phyloP scores from a whole-genome alignment of 192 early-diverging fungal species.

The Podila verticillata region DNA sequence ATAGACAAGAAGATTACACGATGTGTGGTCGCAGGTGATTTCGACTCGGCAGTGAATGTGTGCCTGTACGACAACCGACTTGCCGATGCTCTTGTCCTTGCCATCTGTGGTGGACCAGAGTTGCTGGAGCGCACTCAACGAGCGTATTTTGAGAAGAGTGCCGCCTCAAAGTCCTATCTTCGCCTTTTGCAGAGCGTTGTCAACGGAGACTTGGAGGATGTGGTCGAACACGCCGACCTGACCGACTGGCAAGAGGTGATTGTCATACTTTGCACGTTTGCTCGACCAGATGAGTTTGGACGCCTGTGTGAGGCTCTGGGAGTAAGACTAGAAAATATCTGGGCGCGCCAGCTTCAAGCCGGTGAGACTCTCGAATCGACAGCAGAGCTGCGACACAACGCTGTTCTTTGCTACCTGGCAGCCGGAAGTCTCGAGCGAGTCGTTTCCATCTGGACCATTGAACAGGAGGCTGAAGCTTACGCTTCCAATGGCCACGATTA shows the following conservation, averaged over 20 bases:
- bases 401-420: constrained; percentile 84
- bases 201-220: constrained; percentile 79
- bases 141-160: constrained; percentile 83
- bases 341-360: constrained; percentile 22
- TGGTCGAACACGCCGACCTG: constrained; percentile 80
- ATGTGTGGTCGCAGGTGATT: constrained; percentile 90
- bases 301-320: constrained; percentile 73
- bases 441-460: constrained; percentile 80
- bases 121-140: constrained; percentile 78
- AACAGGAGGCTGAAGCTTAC: constrained; percentile 60
- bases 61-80: constrained; percentile 84
- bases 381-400: constrained; percentile 57
- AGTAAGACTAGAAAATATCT: constrained; percentile 63
- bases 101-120: constrained; percentile 85
- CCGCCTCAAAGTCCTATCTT: constrained; percentile 76
- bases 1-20: constrained; percentile 86
- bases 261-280: constrained; percentile 95
- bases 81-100: constrained; percentile 90
- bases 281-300: constrained; percentile 83
- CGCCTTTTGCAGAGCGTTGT: constrained; percentile 87
- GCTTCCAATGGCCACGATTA: constrained; percentile 16
- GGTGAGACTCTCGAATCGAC: constrained; percentile 16
- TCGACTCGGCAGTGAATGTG: constrained; percentile 90
- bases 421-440: constrained; percentile 87
- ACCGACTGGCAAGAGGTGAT: constrained; percentile 94